A percentile compares a stretch with the other conserved stretches of the same genome.
These are phyloP conservation scores for Tetrahymena thermophila DNA, from an alignment of 73 alveolate species.

Conservation along the genomic window DNA sequence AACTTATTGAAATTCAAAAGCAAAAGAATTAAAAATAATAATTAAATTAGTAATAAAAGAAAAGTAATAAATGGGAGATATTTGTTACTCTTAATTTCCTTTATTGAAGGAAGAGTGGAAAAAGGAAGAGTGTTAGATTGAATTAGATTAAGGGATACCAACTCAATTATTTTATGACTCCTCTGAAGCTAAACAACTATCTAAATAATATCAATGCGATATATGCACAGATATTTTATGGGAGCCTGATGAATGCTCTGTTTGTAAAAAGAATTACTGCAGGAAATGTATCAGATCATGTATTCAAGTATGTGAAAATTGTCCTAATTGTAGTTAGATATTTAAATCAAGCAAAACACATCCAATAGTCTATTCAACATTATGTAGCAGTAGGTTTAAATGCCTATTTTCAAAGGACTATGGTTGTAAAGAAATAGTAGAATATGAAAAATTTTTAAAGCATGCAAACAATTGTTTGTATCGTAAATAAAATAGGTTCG, in stretches of 20 bases:
- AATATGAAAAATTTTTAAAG: neutral
- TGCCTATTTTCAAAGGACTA: neutral
- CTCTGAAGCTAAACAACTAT: neutral
- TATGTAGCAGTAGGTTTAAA: neutral
- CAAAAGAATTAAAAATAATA: too few relatives aligned
- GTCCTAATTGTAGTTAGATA: neutral
- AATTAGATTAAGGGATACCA: neutral
- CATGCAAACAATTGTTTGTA: neutral
- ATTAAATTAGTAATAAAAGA: too few relatives aligned
- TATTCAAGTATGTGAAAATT: neutral
- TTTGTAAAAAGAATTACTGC: neutral
- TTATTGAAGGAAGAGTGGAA: neutral
- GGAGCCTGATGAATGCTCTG: neutral
- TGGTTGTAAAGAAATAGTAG: neutral
- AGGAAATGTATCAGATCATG: neutral
- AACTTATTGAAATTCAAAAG: neutral
- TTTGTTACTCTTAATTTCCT: neutral
- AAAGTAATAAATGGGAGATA: neutral
- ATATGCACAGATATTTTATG: neutral
- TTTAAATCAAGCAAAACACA: neutral
- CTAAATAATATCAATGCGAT: neutral
- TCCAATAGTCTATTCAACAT: neutral
- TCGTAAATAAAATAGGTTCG: neutral
- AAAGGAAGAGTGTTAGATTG: neutral
- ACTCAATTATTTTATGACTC: neutral